A percentile compares a stretch with the other conserved stretches of the same genome.
phyloP scores from a whole-genome alignment of 2,329 filamentous ascomycete species.

The Colletotrichum paranaense region DNA sequence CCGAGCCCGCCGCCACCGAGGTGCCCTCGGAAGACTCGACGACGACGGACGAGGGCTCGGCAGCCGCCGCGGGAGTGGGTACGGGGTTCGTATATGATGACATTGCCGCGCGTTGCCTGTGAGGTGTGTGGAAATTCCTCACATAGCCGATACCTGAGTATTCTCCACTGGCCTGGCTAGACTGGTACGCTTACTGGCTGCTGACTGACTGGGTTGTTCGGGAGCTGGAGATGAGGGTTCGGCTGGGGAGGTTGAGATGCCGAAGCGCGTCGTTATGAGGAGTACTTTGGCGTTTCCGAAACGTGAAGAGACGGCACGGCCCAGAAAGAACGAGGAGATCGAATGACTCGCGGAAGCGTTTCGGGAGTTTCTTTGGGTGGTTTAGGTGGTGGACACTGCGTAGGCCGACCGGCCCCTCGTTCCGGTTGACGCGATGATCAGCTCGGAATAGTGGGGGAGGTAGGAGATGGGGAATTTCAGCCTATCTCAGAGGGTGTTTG shows the following conservation, averaged over 20 bases:
- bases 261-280: constrained; percentile 11
- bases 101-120: not conserved
- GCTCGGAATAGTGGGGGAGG: constrained; percentile 2
- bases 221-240: constrained; percentile 5
- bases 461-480: not conserved
- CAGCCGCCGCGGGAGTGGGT: not conserved
- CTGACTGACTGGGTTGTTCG: not conserved
- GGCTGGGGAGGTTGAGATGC: constrained; percentile 13
- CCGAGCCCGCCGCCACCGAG: not conserved
- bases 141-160: not conserved
- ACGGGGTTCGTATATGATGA: not conserved
- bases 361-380: not conserved
- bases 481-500: not conserved
- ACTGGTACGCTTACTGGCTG: not conserved
- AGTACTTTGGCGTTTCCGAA: not conserved
- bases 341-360: not conserved
- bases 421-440: not conserved
- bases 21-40: not conserved
- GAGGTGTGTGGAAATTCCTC: not conserved
- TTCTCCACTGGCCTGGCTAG: not conserved
- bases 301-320: not conserved
- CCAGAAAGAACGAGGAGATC: not conserved
- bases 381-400: not conserved
- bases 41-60: not conserved
- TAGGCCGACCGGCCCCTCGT: constrained; percentile 18